These are phyloP conservation scores for Aspergillus novoparasiticus DNA, from an alignment of 2,329 filamentous ascomycete species.

Conservation along the genomic window DNA sequence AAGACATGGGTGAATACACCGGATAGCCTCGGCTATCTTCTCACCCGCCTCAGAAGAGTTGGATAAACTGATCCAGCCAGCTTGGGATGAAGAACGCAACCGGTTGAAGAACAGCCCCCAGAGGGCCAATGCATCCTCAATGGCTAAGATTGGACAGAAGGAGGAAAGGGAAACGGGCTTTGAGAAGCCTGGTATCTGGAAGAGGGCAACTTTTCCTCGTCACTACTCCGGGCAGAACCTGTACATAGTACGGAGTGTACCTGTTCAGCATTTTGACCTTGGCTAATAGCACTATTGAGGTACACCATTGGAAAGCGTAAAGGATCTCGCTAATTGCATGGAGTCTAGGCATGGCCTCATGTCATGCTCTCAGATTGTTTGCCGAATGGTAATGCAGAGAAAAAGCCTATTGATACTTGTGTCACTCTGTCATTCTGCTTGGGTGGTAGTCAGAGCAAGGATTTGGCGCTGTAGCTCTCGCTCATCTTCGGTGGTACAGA, in stretches of 20 bases:
- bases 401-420: slow-evolving; percentile 7
- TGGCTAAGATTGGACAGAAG: neutral
- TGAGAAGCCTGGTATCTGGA: neutral
- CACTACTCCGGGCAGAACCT: neutral
- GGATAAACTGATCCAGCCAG: neutral
- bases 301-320: neutral
- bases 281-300: neutral
- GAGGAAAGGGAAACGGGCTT: neutral
- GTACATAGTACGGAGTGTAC: neutral
- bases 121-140: neutral
- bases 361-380: slow-evolving; percentile 8
- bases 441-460: neutral
- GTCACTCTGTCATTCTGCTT: slow-evolving; percentile 4
- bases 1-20: neutral
- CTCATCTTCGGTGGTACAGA: too few species aligned
- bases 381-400: slow-evolving; percentile 9
- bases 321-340: slow-evolving; percentile 1
- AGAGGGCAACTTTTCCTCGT: neutral
- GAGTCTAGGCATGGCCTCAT: neutral
- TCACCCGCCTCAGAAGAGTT: neutral
- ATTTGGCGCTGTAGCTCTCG: neutral
- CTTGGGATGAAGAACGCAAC: neutral
- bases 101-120: neutral
- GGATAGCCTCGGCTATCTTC: neutral
- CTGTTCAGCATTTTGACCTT: neutral